Conservation (phyloP, 345 rosid species). For the Erodium maritimum region DNA sequence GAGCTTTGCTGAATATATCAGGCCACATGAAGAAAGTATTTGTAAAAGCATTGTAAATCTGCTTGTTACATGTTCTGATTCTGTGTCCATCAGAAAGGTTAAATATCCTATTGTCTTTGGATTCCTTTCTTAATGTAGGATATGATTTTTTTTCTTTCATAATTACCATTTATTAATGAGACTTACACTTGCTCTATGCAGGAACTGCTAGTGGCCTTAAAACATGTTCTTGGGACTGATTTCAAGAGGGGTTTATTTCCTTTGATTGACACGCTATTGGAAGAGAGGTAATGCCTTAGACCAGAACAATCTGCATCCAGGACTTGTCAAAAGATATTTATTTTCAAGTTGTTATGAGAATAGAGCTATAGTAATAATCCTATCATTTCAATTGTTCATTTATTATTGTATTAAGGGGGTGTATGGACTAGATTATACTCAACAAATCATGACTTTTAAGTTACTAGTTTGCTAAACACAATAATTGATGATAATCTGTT, state of each 20-base stretch:
- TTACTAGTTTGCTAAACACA: no score
- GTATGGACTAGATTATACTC: no score
- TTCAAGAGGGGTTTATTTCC: slow-evolving; percentile 98
- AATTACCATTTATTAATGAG: neutral
- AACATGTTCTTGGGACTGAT: slow-evolving; percentile 97
- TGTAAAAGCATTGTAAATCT: slow-evolving; percentile 94
- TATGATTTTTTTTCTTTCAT: slow-evolving; percentile 1
- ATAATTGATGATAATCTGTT: no score
- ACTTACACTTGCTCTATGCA: slow-evolving; percentile 29
- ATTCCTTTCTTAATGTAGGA: slow-evolving; percentile 1
- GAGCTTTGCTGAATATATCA: slow-evolving; percentile 90
- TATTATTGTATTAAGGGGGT: no score
- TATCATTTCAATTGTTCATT: neutral
- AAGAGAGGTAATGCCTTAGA: slow-evolving; percentile 55
- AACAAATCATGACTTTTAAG: no score
- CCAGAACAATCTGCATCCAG: no score
- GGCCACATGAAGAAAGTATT: slow-evolving; percentile 95
- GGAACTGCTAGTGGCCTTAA: slow-evolving; percentile 91
- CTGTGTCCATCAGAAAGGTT: slow-evolving; percentile 93
- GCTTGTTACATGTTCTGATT: slow-evolving; percentile 97
- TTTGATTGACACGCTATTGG: slow-evolving; percentile 84
- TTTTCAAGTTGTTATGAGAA: no score
- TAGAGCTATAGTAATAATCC: neutral
- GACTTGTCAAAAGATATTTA: no score
- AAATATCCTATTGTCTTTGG: slow-evolving; percentile 4